Percentiles rank a stretch among this genome's conserved stretches.
phyloP scores from a whole-genome alignment of 176 grass and related monocot species.

The Hordeum marinum region DNA sequence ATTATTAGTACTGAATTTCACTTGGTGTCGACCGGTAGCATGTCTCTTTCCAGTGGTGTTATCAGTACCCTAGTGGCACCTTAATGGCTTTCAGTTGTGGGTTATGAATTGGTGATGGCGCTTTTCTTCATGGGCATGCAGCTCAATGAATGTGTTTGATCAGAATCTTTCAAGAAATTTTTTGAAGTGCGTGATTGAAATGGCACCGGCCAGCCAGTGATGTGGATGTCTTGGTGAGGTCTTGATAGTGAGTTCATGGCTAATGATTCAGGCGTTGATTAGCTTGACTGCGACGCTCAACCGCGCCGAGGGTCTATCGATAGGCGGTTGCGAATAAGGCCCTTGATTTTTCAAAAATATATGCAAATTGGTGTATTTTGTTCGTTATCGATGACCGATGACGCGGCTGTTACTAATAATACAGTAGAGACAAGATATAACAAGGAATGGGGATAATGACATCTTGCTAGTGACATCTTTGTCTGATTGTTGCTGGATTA shows the following conservation, averaged over 20 bases:
- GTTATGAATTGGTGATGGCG: background rate
- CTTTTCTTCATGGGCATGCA: background rate
- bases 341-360: background rate
- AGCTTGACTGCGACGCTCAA: background rate
- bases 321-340: background rate
- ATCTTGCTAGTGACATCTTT: background rate
- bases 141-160: background rate
- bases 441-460: background rate
- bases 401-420: background rate
- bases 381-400: background rate
- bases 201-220: background rate
- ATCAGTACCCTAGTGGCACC: background rate
- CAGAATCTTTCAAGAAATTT: background rate
- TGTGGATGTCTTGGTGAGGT: background rate
- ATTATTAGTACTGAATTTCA: background rate
- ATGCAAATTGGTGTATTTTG: background rate
- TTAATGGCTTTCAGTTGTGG: background rate
- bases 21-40: background rate
- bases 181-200: background rate
- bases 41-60: background rate
- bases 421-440: background rate
- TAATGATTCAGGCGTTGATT: constrained; percentile 6
- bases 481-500: background rate
- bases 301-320: background rate
- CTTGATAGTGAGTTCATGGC: background rate